Evolutionary conservation across 768 basidiomycete genomes (phyloP), one percentile per base, ranked within the genome.

Genomic region (Brasilioporus rufonigricans): DNA sequence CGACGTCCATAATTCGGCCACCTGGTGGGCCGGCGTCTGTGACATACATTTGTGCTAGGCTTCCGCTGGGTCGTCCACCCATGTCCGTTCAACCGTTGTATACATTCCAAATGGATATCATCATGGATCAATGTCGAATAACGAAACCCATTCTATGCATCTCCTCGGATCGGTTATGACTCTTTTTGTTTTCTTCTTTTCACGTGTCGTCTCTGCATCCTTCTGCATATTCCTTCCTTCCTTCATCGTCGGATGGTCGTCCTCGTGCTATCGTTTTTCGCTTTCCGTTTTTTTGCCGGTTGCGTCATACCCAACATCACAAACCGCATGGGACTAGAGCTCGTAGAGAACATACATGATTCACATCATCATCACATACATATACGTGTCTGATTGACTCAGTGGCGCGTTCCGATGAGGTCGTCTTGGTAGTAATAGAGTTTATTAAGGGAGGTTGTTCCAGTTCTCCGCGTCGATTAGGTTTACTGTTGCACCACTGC

Each of bases 141-240:
- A n/a, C n/a, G n/a, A 47, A 36, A 11, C 6, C n/a, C 45, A 39
- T 40, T 48, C 33, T 53, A 52, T 61, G 55, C 61, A 6, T 27
- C 31, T 24, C 32, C 47, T 56, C n/a, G 35, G 32, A 23, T 35
- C 21, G 43, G 27, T 56, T 26, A 48, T 44, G 36, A 3, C n/a
- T 23, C 12, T 24, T 8, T 36, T 10, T 12, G 21, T 19, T n/a
- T 39, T 46, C 13, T 35, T 14, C 2, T 16, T 10, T 16, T 7
- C 0, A 16, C n/a, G 27, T 44, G 24, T 21, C n/a, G 6, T 13
- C 47, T 16, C 9, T 38, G 10, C 32, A 10, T 27, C 35, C n/a
- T 27, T 6, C 26, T 26, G 31, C 55, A 10, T 21, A 23, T 39
- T 9, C 32, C 23, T n/a, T 45, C 32, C 16, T 18, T 46, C 38